These are phyloP conservation scores for Aspergillus ustus DNA, from an alignment of 2,329 filamentous ascomycete species.

Conservation along the genomic window DNA sequence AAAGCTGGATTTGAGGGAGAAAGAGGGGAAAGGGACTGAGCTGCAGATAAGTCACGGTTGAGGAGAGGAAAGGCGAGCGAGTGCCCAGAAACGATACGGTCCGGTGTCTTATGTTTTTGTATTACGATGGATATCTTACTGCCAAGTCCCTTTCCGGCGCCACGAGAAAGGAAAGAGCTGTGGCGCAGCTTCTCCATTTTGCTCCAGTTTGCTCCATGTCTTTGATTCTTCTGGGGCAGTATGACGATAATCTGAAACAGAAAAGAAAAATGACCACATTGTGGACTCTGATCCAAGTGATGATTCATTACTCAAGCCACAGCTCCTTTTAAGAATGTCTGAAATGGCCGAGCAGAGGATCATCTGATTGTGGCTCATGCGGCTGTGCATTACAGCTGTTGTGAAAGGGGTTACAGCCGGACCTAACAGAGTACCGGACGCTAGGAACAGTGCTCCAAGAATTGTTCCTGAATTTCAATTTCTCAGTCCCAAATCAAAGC, in stretches of 20 bases:
- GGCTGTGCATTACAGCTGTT: neutral
- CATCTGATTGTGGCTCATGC: neutral
- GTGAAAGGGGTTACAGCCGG: too few relatives aligned
- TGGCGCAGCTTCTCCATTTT: neutral
- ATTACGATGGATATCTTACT: too few relatives aligned
- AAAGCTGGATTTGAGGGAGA: constrained; percentile 5
- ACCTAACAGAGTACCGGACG: neutral
- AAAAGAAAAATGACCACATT: neutral
- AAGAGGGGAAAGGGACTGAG: constrained; percentile 18
- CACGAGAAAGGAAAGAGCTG: neutral
- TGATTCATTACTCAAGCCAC: neutral
- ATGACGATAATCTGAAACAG: neutral
- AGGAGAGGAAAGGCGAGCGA: constrained; percentile 8
- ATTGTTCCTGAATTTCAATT: constrained; percentile 10
- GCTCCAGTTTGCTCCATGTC: neutral
- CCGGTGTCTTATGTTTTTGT: too few relatives aligned
- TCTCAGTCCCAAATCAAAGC: neutral
- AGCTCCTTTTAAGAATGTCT: neutral
- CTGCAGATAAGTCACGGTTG: constrained; percentile 10
- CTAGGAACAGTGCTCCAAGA: neutral
- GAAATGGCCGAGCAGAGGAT: neutral
- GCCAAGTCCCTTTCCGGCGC: too few relatives aligned
- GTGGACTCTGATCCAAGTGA: neutral
- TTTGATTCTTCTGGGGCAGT: neutral
- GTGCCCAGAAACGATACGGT: neutral